Evolutionary conservation across 177 flowering plant species (phyloP), one percentile per base, ranked within the genome.

Genomic region (Vitis hybrid): DNA sequence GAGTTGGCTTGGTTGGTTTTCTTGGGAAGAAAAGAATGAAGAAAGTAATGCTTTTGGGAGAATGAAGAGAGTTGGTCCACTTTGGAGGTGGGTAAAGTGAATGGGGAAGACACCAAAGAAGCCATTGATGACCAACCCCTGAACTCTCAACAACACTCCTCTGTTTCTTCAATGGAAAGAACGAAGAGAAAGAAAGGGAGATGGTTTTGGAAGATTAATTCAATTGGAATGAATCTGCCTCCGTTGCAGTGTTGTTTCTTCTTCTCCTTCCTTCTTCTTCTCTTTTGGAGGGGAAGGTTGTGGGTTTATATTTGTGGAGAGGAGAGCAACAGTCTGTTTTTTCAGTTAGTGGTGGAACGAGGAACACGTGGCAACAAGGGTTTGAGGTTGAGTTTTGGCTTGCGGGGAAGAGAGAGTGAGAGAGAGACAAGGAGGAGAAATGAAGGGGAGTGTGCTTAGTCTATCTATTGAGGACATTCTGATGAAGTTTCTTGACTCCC

Each of bases 1-100:
- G 72, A 55, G 52, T 24, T 70, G 69, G 46, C 51, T 51, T 65
- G 79, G 70, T 48, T 81, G 59, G 71, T 19, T 66, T 78, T 92
- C 78, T 81, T 88, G 81, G 92, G 93, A 11, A 90, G 82, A 66
- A 85, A 87, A 2, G 97, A 91, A 67, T 89, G 97, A n/a, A 91
- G 90, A 57, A 92, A 84, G 70, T 74, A 82, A 30, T 86, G 86
- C 67, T 89, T 91, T 46, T 88, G 91, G 5, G 93, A 82, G 49
- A 88, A 64, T 30, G 94, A 85, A 7, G 93, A 87, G 14, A 87
- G 83, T 4, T 84, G 81, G 40, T 84, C 92, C 32, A 75, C 64
- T 74, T 85, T 88, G 0, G 94, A 68, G 30, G 70, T 71, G 6
- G 86, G 81, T 65, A 90, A 51, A 62, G 90, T 87, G 70, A 91